Evolutionary conservation across 2,329 filamentous ascomycete genomes (phyloP), one percentile per base, ranked within the genome.

Genomic region (Pseudopyrenochaeta lycopersici): DNA sequence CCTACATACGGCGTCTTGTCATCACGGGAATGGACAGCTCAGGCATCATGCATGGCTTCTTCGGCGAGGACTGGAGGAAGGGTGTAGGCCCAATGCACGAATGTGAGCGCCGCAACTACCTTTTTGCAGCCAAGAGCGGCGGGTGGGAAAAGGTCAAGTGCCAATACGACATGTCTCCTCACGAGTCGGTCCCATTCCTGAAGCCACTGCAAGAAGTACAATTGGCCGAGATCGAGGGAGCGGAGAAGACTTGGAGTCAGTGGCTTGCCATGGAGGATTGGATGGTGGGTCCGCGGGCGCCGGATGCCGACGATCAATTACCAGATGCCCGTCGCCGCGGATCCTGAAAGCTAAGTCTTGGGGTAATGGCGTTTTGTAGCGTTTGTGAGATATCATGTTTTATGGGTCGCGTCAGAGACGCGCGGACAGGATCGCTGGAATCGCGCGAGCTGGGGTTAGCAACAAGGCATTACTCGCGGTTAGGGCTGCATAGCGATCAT

Each of bases 191-290:
- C 1, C 95, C 95, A 0, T 98, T 96, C 72, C 79, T 98, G 65
- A 88, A 88, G 62, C 92, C 94, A 4, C 79, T 97, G n/a, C 88
- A 90, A 66, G 85, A 88, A 49, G 87, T 90, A 1, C 85, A 86
- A 7, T 87, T 94, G 68, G 85, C 86, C 18, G 95, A 98, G 78
- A 91, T 98, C 57, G 85, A 90, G 58, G 85, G 81, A 12, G 93
- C 93, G 0, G 94, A 98, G 78, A 84, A 85, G 57, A 88, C 84
- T 54, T 99, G 95, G 95, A 96, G 92, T 72, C 89, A 94, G 68
- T 98, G 94, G 94, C 80, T 97, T 29, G 91, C 91, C 11, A 96
- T 97, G 91, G 92, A 97, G 76, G 94, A 97, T 75, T 98, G 94
- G 94, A 96, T 97, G 92, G 81, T 97, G n/a, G 93, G 93, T 2